Percentiles rank a stretch among this genome's conserved stretches.
phyloP scores from a whole-genome alignment of 768 basidiomycete genomes.

The Cystobasidium tubakii region DNA sequence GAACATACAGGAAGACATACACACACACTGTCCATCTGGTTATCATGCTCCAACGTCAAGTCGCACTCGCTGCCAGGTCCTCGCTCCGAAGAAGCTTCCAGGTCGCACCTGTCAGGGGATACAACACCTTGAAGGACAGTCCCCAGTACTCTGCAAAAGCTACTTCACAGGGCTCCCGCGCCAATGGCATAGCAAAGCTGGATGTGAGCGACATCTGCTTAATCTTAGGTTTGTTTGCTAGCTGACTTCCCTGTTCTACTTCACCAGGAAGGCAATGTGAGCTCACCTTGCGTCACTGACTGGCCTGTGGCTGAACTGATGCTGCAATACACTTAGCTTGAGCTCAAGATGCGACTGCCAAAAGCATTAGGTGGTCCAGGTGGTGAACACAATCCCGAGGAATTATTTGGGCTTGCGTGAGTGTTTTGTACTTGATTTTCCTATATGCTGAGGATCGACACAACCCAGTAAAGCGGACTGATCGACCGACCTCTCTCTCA shows the following conservation, averaged over 20 bases:
- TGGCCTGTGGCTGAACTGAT: not conserved
- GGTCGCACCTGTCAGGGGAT: not conserved
- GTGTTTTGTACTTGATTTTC: not conserved
- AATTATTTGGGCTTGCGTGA: conserved; percentile 42
- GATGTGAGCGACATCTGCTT: not conserved
- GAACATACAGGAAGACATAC: no score
- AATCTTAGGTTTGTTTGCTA: not conserved
- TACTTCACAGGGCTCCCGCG: conserved; percentile 35
- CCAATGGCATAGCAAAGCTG: conserved; percentile 35
- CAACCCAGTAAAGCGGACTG: not conserved
- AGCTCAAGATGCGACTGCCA: conserved; percentile 37
- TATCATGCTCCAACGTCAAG: not conserved
- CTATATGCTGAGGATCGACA: not conserved
- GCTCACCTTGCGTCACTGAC: not conserved
- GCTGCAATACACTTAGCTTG: not conserved
- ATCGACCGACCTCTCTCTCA: not conserved
- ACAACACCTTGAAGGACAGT: conserved; percentile 24
- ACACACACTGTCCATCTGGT: no score
- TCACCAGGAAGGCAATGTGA: conserved; percentile 6
- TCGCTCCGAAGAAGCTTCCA: not conserved
- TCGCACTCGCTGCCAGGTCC: not conserved
- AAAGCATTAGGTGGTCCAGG: conserved; percentile 24
- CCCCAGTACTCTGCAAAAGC: conserved; percentile 38
- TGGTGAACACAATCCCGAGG: conserved; percentile 42
- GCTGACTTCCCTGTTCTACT: not conserved